Evolutionary conservation across 331 rosid species (phyloP), one percentile per base, ranked within the genome.

Genomic region (Quercus phellos): DNA sequence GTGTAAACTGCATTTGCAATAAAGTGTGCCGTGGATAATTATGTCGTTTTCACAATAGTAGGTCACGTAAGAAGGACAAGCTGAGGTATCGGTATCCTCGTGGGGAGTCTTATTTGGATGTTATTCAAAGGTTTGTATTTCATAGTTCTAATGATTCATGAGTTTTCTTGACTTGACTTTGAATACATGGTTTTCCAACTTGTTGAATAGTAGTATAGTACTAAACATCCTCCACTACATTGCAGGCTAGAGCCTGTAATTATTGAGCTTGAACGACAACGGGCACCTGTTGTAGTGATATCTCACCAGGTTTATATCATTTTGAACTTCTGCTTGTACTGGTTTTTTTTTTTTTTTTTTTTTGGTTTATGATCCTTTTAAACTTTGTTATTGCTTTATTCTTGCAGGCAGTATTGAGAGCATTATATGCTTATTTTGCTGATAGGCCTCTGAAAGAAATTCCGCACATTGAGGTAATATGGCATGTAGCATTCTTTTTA

Each of bases 261-360:
- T 75, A 93, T 95, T 56, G 99, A 95, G 89, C 99, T 95, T 53
- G 99, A 95, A 82, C 90, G 99, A 77, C 99, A 95, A 51, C 85
- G 99, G 64, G 98, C 99, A 27, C 99, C 99, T n/a, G 99, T 95
- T 46, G 99, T 95, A 43, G 98, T 95, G 86, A 90, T 95, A 84
- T 79, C 99, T 76, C 97, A 95, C 84, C 99, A 95, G 97, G 99
- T 94, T 79, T 34, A 4, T 69, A 16, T 34, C 11, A 68, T 75
- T 22, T 79, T 53, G 19, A 61, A 30, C 61, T 72, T n/a, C 3
- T 54, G 77, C 54, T 80, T 76, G 5, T 43, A 3, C 73, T 60
- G 38, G 7, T 43, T 32, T 32, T 32, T 32, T 35, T 32, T 32
- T 32, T 32, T 5, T 9, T n/a, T n/a, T n/a, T 51, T 55, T 4